phyloP scores from a whole-genome alignment of 768 basidiomycete genomes.

The Boletus sp. region DNA sequence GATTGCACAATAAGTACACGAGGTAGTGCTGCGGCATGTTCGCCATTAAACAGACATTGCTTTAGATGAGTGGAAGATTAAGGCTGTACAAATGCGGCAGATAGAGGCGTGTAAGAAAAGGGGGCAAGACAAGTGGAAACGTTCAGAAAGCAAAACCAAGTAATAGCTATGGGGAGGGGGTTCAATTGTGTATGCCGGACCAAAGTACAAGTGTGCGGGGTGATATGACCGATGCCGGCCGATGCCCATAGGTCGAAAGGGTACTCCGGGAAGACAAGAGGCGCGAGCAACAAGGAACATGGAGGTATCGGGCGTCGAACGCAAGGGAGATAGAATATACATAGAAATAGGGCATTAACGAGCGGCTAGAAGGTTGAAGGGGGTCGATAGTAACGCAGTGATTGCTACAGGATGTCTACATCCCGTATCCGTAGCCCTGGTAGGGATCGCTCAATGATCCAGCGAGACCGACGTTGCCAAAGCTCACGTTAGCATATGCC shows the following conservation, averaged over 20 bases:
- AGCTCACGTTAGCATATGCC: conserved; percentile 51
- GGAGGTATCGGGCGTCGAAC: conserved; percentile 35
- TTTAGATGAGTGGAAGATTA: conserved; percentile 39
- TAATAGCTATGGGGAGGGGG: conserved; percentile 38
- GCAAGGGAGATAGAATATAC: conserved; percentile 34
- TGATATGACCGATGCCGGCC: conserved; percentile 45
- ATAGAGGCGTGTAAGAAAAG: conserved; percentile 28
- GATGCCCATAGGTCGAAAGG: conserved; percentile 34
- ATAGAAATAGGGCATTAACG: conserved; percentile 36
- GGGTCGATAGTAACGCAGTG: conserved; percentile 28
- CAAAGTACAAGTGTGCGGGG: conserved; percentile 66
- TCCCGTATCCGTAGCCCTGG: conserved; percentile 76
- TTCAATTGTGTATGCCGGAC: conserved; percentile 51
- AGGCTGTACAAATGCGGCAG: conserved; percentile 46
- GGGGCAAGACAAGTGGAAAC: conserved; percentile 21
- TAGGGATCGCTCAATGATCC: conserved; percentile 70
- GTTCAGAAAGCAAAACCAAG: conserved; percentile 36
- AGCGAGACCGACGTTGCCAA: conserved; percentile 44
- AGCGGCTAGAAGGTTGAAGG: conserved; percentile 18
- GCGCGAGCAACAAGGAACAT: conserved; percentile 35
- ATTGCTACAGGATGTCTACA: conserved; percentile 45
- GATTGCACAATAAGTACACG: conserved; percentile 41
- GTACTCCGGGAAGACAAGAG: conserved; percentile 36
- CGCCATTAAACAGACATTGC: conserved; percentile 41
- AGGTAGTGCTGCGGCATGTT: conserved; percentile 35